Evolutionary conservation across 1,139 yeast species (phyloP), one percentile per base, ranked within the genome.

Genomic region (Arxiozyma slooffiae): DNA sequence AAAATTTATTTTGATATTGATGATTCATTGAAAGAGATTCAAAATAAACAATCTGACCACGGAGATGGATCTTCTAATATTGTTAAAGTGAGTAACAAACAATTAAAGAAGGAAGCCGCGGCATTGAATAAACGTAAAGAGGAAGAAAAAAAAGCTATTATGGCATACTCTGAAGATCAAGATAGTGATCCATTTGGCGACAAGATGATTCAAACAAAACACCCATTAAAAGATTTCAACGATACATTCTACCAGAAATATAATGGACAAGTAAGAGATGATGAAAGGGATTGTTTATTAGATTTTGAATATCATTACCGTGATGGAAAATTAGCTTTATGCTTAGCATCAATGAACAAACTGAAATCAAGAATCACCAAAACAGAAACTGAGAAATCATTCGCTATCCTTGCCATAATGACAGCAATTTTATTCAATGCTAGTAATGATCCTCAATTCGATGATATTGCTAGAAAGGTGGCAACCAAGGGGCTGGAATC

Each of bases 1-100:
- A 69, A 74, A 18, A 70, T 87, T 47, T 80, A 83, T 61, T 71
- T 81, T 52, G 77, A 77, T 21, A 60, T 81, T 18, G 69, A 67
- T 46, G 61, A 58, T 3, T 44, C 51, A 22, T 17, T 46, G 34
- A 52, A 50, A 39, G 46, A 48, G 3, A 26, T 37, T 2, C 43
- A 63, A 47, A 55, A 55, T 48, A 67, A 60, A 56, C 61, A 58
- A 55, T 59, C 60, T 63, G 56, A 61, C 57, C 54, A 54, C 55
- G 61, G 60, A 60, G 60, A 64, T 55, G 55, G 54, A 6, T 41
- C 44, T 8, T 52, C 49, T 11, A 41, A 38, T 36, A 24, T 21
- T 40, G 24, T 18, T 2, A 43, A 30, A 30, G 3, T 41, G 14
- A 57, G 60, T 55, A 55, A 63, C 44, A 72, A 71, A 58, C 71